Base-by-base conservation (phyloP, 805 yeast genomes). In the Yarrowia porcina region DNA sequence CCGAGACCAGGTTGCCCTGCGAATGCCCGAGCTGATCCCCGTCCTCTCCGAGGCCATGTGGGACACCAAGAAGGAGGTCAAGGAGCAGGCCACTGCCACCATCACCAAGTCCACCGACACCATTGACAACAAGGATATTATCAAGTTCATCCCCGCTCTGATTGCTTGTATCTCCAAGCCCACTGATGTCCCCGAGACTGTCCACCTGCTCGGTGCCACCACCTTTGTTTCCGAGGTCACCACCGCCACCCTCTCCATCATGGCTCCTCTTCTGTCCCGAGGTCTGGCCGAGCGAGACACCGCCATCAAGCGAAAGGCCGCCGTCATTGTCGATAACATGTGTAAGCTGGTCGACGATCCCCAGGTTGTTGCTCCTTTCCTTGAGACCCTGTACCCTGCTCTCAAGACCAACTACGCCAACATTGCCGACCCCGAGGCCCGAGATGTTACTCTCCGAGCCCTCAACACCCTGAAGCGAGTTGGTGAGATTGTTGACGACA, bases 261-360 rank as follows among this genome's bases (percentile, higher is more conserved):
- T 94, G 99, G 97, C 91, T 71, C 99, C 99, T 77, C 85, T 94
- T 77, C 86, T 94, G 79, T 86, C 96, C 72, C 93, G 99, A 89
- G 99, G 99, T 93, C 86, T 94, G 78, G 96, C 96, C 76, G 99
- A 94, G 85, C 94, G 99, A 86, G 99, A 94, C 76, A 94, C 99
- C 72, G 84, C 97, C 73, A 94, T 94, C 85, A 94, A 94, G 89
- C 92, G 99, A 86, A 94, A 94, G 85, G 88, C 98, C 76, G 99
- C 99, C 72, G 99, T 94, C 78, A 94, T 94, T 81, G 89, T 93
- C 75, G 99, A 94, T 81, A 94, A 94, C 96, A 94, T 94, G 99
- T 94, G 99, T 89, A 94, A 94, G 83, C 90, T 94, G 81, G 99
- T 94, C 83, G 99, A 94, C 78, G 99, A 94, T 79, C 99, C 99